Evolutionary conservation across 805 yeast species (phyloP).

Genomic region (Sugiyamaella floridensis): DNA sequence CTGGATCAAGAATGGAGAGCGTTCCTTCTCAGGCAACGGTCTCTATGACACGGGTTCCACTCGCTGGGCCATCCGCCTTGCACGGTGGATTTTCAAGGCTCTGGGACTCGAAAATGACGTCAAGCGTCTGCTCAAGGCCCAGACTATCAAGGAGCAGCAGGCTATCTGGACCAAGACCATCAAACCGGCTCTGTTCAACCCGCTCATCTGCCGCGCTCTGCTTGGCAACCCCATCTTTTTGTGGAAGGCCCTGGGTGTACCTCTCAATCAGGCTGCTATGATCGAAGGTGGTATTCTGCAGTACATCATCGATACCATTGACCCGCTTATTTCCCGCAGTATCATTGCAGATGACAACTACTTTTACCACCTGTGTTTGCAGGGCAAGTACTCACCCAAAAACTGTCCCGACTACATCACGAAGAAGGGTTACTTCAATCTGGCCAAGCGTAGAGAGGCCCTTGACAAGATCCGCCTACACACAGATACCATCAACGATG

Average conservation of each 20-base stretch:
- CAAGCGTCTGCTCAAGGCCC: slow-evolving; percentile 48
- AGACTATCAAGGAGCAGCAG: slow-evolving; percentile 54
- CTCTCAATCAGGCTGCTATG: slow-evolving; percentile 74
- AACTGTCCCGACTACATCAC: slow-evolving; percentile 78
- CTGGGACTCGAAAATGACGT: slow-evolving; percentile 46
- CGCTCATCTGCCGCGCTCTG: slow-evolving; percentile 56
- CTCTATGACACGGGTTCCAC: slow-evolving; percentile 72
- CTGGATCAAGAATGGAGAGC: slow-evolving; percentile 61
- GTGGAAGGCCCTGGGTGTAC: slow-evolving; percentile 89
- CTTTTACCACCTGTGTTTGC: slow-evolving; percentile 64
- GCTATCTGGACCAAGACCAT: slow-evolving; percentile 56
- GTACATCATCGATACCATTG: slow-evolving; percentile 70
- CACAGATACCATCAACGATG: slow-evolving; percentile 73
- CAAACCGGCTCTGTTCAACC: slow-evolving; percentile 65
- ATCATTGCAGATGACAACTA: slow-evolving; percentile 66
- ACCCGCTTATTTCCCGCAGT: slow-evolving; percentile 61
- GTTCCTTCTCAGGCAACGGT: slow-evolving; percentile 58
- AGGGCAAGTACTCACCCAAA: slow-evolving; percentile 49
- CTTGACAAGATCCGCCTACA: slow-evolving; percentile 67
- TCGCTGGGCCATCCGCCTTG: slow-evolving; percentile 75
- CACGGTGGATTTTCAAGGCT: slow-evolving; percentile 50
- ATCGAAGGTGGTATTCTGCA: slow-evolving; percentile 66
- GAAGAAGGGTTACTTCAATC: slow-evolving; percentile 45
- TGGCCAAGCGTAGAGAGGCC: slow-evolving; percentile 44
- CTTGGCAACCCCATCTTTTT: slow-evolving; percentile 79